Evolutionary conservation across 176 grass and related monocot genomes (phyloP).

Genomic region (Bolboschoenus planiculmis): DNA sequence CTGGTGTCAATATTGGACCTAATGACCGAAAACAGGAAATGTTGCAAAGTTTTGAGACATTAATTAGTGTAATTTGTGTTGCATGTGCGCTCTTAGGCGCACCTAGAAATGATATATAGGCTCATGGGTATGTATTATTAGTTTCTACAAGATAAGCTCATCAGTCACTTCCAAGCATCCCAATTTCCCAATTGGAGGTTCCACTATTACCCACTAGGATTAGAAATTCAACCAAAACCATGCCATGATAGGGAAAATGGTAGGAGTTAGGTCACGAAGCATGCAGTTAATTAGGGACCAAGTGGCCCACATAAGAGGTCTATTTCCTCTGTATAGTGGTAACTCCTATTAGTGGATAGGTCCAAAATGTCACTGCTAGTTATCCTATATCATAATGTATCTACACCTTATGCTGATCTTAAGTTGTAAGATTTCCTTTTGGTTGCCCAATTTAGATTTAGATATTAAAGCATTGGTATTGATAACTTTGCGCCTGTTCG

Average conservation of each 20-base stretch:
- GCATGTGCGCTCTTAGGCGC: neutral
- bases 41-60: too few relatives aligned
- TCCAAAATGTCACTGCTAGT: neutral
- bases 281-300: neutral
- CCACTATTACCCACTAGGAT: slow-evolving; percentile 15
- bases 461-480: neutral
- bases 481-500: neutral
- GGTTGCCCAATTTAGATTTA: neutral
- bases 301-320: neutral
- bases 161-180: neutral
- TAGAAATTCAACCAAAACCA: neutral
- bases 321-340: neutral
- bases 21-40: neutral
- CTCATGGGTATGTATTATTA: neutral
- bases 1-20: too few relatives aligned
- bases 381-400: neutral
- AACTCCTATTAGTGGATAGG: neutral
- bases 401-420: neutral
- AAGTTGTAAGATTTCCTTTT: neutral
- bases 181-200: slow-evolving; percentile 22
- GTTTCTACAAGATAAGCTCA: neutral
- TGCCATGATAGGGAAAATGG: neutral
- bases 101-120: neutral
- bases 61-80: neutral
- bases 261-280: slow-evolving; percentile 10